These are phyloP conservation scores for Ottelia alismoides DNA, from an alignment of 106 monocot species.

Conservation along the genomic window DNA sequence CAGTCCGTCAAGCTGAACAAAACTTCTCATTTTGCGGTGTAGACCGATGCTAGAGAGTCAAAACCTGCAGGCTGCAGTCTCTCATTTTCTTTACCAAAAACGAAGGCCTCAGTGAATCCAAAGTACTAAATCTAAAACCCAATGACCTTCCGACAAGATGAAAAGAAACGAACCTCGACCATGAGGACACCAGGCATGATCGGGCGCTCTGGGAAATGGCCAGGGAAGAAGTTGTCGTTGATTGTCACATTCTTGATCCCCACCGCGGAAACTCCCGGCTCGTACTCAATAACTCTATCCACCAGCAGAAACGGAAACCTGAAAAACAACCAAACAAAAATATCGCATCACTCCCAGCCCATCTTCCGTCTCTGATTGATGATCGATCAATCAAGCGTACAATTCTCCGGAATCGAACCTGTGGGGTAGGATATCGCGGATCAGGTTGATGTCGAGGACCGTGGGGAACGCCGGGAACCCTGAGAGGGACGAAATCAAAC, in stretches of 20 bases:
- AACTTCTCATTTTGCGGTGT: too few relatives aligned
- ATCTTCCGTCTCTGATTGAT: neutral
- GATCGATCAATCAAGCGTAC: too few relatives aligned
- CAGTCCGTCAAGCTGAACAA: too few relatives aligned
- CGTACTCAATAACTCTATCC: constrained; percentile 86
- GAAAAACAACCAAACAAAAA: neutral
- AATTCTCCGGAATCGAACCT: constrained; percentile 45
- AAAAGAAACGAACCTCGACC: too few relatives aligned
- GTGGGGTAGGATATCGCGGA: constrained; percentile 66
- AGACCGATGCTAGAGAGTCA: too few relatives aligned
- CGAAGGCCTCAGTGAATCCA: too few relatives aligned
- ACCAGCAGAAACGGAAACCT: constrained; percentile 86
- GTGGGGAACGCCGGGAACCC: constrained; percentile 44
- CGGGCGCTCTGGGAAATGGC: too few relatives aligned
- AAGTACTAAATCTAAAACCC: too few relatives aligned
- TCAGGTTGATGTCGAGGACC: constrained; percentile 77
- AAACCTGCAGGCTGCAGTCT: too few relatives aligned
- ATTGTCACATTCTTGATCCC: constrained; percentile 90
- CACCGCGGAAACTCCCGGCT: constrained; percentile 63
- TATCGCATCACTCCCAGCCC: neutral
- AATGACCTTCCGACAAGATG: too few relatives aligned
- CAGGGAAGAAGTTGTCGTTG: too few relatives aligned
- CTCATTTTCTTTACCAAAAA: too few relatives aligned
- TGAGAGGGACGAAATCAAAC: neutral
- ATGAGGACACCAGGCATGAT: constrained; percentile 97